phyloP scores from a whole-genome alignment of 495 filamentous ascomycete species.

The Massariosphaeria phaeospora region DNA sequence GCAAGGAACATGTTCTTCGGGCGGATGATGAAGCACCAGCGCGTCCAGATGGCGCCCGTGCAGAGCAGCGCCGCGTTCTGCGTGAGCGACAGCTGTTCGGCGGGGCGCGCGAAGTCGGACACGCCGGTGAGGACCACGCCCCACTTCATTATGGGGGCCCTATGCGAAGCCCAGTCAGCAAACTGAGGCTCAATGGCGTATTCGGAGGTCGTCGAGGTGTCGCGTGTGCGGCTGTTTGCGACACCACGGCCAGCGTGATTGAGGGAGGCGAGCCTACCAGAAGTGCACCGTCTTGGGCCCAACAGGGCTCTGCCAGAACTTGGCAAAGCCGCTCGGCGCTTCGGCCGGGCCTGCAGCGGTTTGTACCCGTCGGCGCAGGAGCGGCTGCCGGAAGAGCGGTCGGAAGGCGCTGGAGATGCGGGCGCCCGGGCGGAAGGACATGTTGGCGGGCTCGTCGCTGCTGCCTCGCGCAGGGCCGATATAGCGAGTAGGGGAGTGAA shows the following conservation, averaged over 20 bases:
- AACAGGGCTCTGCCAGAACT: slow-evolving; percentile 79
- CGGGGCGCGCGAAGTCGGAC: slow-evolving; percentile 87
- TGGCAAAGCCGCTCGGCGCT: slow-evolving; percentile 53
- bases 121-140: slow-evolving; percentile 84
- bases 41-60: slow-evolving; percentile 95
- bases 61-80: slow-evolving; percentile 82
- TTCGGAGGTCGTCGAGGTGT: too few species aligned
- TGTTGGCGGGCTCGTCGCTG: slow-evolving; percentile 43
- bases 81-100: slow-evolving; percentile 81
- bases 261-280: slow-evolving; percentile 72
- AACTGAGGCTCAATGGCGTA: too few species aligned
- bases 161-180: too few species aligned
- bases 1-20: slow-evolving; percentile 90
- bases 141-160: slow-evolving; percentile 99
- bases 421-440: slow-evolving; percentile 43
- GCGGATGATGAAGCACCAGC: slow-evolving; percentile 97
- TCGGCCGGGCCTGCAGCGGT: slow-evolving; percentile 50
- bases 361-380: slow-evolving; percentile 60
- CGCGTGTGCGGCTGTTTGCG: neutral
- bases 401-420: slow-evolving; percentile 34
- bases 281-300: slow-evolving; percentile 97
- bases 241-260: neutral
- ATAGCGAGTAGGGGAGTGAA: slow-evolving; percentile 1
- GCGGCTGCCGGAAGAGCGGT: slow-evolving; percentile 49
- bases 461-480: neutral